Evolutionary conservation across 192 early-diverging fungal species (phyloP).

Genomic region (Rhizophagus clarus): DNA sequence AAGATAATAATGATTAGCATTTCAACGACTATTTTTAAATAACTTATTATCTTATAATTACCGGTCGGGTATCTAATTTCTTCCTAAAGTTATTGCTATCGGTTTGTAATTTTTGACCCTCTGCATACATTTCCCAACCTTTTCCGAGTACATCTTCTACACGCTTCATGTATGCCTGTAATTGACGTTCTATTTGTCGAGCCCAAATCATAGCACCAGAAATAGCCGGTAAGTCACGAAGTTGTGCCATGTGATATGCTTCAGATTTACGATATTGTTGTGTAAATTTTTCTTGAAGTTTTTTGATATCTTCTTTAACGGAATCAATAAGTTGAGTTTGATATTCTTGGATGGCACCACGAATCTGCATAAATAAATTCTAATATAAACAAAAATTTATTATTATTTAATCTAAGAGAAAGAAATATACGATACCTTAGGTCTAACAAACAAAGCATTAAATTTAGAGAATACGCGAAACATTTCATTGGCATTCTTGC

Average conservation of each 20-base stretch:
- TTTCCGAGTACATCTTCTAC: slow-evolving; percentile 98
- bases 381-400: not conserved
- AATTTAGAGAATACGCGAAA: slow-evolving; percentile 99
- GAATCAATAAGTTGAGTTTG: slow-evolving; percentile 97
- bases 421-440: slow-evolving; percentile 62
- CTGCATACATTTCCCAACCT: slow-evolving; percentile 96
- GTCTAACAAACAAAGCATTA: slow-evolving; percentile 98
- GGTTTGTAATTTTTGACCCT: slow-evolving; percentile 89
- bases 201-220: slow-evolving; percentile 97
- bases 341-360: slow-evolving; percentile 99
- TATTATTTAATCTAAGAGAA: not conserved
- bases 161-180: slow-evolving; percentile 92
- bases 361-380: slow-evolving; percentile 60
- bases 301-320: slow-evolving; percentile 97
- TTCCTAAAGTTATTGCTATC: slow-evolving; percentile 90
- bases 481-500: slow-evolving; percentile 98
- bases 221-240: slow-evolving; percentile 92
- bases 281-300: slow-evolving; percentile 96
- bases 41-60: not conserved
- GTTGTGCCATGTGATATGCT: slow-evolving; percentile 84
- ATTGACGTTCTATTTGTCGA: slow-evolving; percentile 95
- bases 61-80: slow-evolving; percentile 88
- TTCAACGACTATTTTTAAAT: not conserved
- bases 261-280: slow-evolving; percentile 86
- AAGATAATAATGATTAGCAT: not conserved